Conservation (phyloP, 306 rosid genomes). For the Corylus americana region DNA sequence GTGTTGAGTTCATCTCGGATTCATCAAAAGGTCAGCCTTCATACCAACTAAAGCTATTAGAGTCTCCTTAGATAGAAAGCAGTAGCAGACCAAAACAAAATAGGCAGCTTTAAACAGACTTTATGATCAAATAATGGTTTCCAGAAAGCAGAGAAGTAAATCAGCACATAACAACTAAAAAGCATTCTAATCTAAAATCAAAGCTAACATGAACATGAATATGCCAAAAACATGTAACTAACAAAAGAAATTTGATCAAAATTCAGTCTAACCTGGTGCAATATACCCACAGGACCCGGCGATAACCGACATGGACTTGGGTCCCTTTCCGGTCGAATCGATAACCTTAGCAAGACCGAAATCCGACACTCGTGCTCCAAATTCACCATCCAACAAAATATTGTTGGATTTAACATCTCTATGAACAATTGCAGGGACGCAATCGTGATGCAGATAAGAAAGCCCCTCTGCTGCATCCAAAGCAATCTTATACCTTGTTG, state of each 20-base stretch:
- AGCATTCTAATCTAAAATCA: not conserved
- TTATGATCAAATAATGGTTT: not conserved
- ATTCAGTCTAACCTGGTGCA: constrained; percentile 74
- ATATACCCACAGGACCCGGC: constrained; percentile 97
- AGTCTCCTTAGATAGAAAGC: too few species aligned
- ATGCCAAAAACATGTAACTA: not conserved
- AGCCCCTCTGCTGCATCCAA: constrained; percentile 94
- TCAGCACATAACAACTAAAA: not conserved
- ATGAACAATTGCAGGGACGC: constrained; percentile 90
- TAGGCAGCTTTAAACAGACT: not conserved
- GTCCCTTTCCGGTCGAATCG: constrained; percentile 54
- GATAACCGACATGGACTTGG: constrained; percentile 81
- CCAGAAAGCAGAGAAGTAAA: too few species aligned
- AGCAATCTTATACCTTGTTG: constrained; percentile 77
- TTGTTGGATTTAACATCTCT: constrained; percentile 93
- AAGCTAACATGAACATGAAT: not conserved
- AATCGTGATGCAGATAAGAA: constrained; percentile 93
- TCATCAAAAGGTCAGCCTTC: too few species aligned
- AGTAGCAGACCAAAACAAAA: not conserved
- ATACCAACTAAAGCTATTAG: too few species aligned
- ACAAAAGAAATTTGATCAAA: not conserved
- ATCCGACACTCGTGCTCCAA: constrained; percentile 87
- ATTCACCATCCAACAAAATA: constrained; percentile 81
- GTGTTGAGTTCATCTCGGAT: too few species aligned
- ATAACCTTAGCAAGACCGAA: constrained; percentile 86